These are phyloP conservation scores for Fragaria ananassa DNA, from an alignment of 306 rosid genomes.

Conservation along the genomic window DNA sequence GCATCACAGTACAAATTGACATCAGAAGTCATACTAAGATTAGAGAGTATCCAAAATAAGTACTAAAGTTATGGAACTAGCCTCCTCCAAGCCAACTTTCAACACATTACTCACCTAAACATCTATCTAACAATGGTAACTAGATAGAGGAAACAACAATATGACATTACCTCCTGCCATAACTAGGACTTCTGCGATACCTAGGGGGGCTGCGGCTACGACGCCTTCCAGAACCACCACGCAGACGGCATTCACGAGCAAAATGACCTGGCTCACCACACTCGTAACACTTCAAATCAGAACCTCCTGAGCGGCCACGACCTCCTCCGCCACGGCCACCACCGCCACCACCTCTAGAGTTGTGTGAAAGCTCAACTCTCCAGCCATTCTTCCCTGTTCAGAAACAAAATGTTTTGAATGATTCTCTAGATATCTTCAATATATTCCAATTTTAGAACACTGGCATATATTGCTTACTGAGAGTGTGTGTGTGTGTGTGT, in stretches of 20 bases:
- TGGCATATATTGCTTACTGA: too few relatives aligned
- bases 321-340: slow-evolving; percentile 79
- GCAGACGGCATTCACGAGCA: slow-evolving; percentile 92
- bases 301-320: slow-evolving; percentile 87
- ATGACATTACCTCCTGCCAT: slow-evolving; percentile 75
- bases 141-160: not conserved
- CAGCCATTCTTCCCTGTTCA: slow-evolving; percentile 89
- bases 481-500: too few relatives aligned
- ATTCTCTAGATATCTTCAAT: too few relatives aligned
- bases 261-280: slow-evolving; percentile 99
- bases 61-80: not conserved
- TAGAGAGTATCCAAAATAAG: not conserved
- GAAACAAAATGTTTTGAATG: not conserved
- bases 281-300: slow-evolving; percentile 96
- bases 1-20: slow-evolving; percentile 17
- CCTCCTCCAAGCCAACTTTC: not conserved
- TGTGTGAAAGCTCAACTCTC: slow-evolving; percentile 99
- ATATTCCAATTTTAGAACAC: not conserved
- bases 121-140: not conserved
- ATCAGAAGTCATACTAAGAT: slow-evolving; percentile 15
- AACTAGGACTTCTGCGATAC: slow-evolving; percentile 94
- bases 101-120: not conserved
- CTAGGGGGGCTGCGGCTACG: slow-evolving; percentile 93
- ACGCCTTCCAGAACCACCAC: slow-evolving; percentile 93
- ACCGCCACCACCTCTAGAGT: slow-evolving; percentile 80